A percentile compares a stretch with the other conserved stretches of the same genome.
These are phyloP conservation scores for Linum usitatissimum DNA, from an alignment of 345 rosid species.

Conservation along the genomic window DNA sequence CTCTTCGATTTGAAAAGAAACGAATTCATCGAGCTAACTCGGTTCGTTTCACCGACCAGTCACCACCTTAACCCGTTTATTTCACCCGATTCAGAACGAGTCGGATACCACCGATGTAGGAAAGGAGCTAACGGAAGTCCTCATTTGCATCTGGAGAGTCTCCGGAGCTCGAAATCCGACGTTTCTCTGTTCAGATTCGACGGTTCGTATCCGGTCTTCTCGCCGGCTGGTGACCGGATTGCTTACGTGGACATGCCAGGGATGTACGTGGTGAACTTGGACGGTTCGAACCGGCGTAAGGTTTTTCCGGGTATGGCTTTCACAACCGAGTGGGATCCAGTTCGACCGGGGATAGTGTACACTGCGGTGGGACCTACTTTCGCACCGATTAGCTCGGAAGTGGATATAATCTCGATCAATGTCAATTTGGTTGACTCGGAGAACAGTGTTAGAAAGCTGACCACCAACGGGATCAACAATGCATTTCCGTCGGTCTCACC, in stretches of 20 bases:
- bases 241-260: slow-evolving; percentile 74
- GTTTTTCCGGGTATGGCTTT: slow-evolving; percentile 47
- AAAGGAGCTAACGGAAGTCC: slow-evolving; percentile 35
- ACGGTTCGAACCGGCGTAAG: slow-evolving; percentile 53
- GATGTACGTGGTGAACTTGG: slow-evolving; percentile 60
- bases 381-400: slow-evolving; percentile 50
- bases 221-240: slow-evolving; percentile 58
- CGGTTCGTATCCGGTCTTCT: slow-evolving; percentile 84
- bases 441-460: slow-evolving; percentile 33
- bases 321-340: slow-evolving; percentile 70
- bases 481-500: slow-evolving; percentile 85
- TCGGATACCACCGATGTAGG: slow-evolving; percentile 82
- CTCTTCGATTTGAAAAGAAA: slow-evolving; percentile 40
- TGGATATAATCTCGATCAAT: slow-evolving; percentile 54
- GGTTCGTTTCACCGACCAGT: slow-evolving; percentile 46
- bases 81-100: slow-evolving; percentile 57
- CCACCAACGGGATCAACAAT: slow-evolving; percentile 61
- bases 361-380: slow-evolving; percentile 67
- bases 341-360: slow-evolving; percentile 49
- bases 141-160: slow-evolving; percentile 49
- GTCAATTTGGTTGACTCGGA: slow-evolving; percentile 30
- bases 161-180: slow-evolving; percentile 36
- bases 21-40: slow-evolving; percentile 58
- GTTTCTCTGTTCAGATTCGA: slow-evolving; percentile 71
- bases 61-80: slow-evolving; percentile 84